phyloP scores from a whole-genome alignment of 257 asterid genomes.

The Eustoma russellianum region DNA sequence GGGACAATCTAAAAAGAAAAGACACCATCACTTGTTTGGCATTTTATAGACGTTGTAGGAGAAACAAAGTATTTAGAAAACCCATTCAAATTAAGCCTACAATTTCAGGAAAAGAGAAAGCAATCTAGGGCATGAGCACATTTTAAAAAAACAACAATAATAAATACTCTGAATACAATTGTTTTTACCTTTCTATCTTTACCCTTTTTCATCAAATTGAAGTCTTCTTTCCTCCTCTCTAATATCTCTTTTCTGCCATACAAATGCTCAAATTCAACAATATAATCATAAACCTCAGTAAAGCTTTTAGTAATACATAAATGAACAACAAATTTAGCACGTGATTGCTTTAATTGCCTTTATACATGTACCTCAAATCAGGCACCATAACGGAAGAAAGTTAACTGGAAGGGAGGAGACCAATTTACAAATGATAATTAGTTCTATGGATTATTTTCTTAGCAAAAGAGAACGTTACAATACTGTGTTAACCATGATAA shows the following conservation, averaged over 20 bases:
- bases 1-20: too few relatives aligned
- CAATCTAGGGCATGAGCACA: too few relatives aligned
- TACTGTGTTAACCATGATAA: neutral
- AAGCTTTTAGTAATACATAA: constrained; percentile 6
- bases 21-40: too few relatives aligned
- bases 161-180: too few relatives aligned
- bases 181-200: constrained; percentile 67
- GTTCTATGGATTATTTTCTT: neutral
- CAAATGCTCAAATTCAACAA: neutral
- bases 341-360: neutral
- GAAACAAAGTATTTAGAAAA: too few relatives aligned
- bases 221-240: constrained; percentile 75
- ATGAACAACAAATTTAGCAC: neutral
- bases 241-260: constrained; percentile 64
- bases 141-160: too few relatives aligned
- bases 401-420: neutral
- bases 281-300: constrained; percentile 1
- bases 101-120: too few relatives aligned
- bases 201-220: constrained; percentile 40
- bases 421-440: neutral
- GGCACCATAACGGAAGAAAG: neutral
- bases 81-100: too few relatives aligned
- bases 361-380: neutral
- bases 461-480: neutral
- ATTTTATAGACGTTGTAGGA: too few relatives aligned